A percentile compares a stretch with the other conserved stretches of the same genome.
Conservation (phyloP, 176 grass and related monocot species). For the Pharus latifolius region DNA sequence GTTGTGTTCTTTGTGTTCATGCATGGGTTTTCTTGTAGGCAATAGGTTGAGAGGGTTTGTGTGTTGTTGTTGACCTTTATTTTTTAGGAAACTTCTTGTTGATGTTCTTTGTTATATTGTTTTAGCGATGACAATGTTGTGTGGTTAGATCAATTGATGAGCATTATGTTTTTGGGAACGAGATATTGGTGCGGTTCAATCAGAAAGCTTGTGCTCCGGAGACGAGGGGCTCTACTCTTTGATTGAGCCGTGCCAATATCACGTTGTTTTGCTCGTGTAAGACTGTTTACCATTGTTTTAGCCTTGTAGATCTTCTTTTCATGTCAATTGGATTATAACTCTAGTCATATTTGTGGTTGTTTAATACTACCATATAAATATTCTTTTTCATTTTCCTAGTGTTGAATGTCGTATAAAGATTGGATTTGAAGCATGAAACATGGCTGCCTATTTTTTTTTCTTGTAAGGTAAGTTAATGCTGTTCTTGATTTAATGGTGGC, state of each 20-base stretch:
- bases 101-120: not conserved
- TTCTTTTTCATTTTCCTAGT: too few relatives aligned
- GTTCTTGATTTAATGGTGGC: not conserved
- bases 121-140: not conserved
- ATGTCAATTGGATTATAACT: not conserved
- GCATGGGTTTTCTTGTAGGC: not conserved
- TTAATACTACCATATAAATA: too few relatives aligned
- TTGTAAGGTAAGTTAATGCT: not conserved
- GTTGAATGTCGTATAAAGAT: too few relatives aligned
- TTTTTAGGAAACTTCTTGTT: too few relatives aligned
- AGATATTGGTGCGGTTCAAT: constrained; percentile 87
- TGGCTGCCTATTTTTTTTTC: not conserved
- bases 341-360: too few relatives aligned
- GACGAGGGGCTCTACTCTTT: constrained; percentile 39
- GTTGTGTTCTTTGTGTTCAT: not conserved
- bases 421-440: not conserved
- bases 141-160: not conserved
- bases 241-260: constrained; percentile 99
- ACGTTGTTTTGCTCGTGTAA: constrained; percentile 11
- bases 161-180: not conserved
- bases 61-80: not conserved
- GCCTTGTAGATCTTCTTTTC: not conserved
- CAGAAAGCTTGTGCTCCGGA: constrained; percentile 46
- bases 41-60: not conserved
- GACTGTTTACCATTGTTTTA: not conserved